Evolutionary conservation across 1,284 basidiomycete species (phyloP).

Genomic region (Dichomitus squalens): DNA sequence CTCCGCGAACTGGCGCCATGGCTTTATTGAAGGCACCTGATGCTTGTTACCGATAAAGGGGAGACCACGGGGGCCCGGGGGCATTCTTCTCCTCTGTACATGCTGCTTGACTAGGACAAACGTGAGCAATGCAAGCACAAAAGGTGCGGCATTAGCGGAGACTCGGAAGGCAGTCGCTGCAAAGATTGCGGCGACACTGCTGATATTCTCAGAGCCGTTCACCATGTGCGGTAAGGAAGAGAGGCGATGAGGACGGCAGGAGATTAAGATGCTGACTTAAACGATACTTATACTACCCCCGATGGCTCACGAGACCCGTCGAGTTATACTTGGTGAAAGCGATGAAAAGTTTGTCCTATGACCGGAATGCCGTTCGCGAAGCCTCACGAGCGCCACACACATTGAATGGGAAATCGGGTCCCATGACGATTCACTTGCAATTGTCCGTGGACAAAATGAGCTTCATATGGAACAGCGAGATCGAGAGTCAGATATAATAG

Average conservation of each 20-base stretch:
- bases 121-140: not conserved
- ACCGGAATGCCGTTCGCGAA: not conserved
- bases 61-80: slow-evolving; percentile 46
- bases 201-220: not conserved
- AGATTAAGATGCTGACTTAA: not conserved
- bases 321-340: not conserved
- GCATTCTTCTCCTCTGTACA: slow-evolving; percentile 36
- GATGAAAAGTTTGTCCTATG: not conserved
- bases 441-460: not conserved
- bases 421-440: not conserved
- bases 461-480: not conserved
- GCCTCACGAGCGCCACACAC: not conserved
- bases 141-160: not conserved
- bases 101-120: slow-evolving; percentile 12
- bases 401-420: not conserved
- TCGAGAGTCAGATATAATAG: no score
- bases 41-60: slow-evolving; percentile 50
- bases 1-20: slow-evolving; percentile 52
- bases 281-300: slow-evolving; percentile 3
- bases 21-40: slow-evolving; percentile 48
- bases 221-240: not conserved
- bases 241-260: not conserved
- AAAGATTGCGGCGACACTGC: not conserved
- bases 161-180: not conserved
- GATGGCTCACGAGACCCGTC: slow-evolving; percentile 8